These are phyloP conservation scores for Tylopilus sp. DNA, from an alignment of 1,284 basidiomycete genomes.

Conservation along the genomic window DNA sequence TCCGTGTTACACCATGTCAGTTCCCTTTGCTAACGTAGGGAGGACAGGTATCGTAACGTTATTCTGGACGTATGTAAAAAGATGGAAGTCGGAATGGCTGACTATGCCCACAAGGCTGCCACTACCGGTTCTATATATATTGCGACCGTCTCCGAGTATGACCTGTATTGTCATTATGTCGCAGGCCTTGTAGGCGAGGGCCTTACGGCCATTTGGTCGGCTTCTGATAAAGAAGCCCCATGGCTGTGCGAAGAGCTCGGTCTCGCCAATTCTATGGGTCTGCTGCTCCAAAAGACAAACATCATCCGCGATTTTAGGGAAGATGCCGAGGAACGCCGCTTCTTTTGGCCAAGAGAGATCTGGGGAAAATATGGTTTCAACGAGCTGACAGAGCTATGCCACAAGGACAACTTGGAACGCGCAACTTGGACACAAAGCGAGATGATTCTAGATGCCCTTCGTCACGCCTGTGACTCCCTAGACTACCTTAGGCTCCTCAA, in stretches of 20 bases:
- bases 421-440: constrained; percentile 81
- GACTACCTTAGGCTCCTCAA: constrained; percentile 88
- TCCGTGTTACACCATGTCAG: constrained; percentile 6
- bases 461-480: constrained; percentile 81
- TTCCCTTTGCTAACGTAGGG: background rate
- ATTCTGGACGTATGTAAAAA: constrained; percentile 81
- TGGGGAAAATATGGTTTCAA: constrained; percentile 79
- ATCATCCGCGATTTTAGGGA: constrained; percentile 96
- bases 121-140: constrained; percentile 68
- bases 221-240: constrained; percentile 79
- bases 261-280: constrained; percentile 94
- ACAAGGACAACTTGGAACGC: constrained; percentile 50
- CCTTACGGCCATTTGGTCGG: constrained; percentile 85
- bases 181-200: constrained; percentile 98
- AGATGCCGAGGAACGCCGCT: constrained; percentile 82
- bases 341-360: constrained; percentile 95
- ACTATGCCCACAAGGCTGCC: constrained; percentile 83
- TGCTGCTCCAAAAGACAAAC: constrained; percentile 97
- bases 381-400: constrained; percentile 62
- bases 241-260: constrained; percentile 82
- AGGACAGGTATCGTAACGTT: constrained; percentile 68
- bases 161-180: constrained; percentile 98
- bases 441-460: constrained; percentile 88
- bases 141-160: constrained; percentile 79
- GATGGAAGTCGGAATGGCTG: constrained; percentile 96